These are phyloP conservation scores for Basidioascus undulatus DNA, from an alignment of 768 basidiomycete species.

Conservation along the genomic window DNA sequence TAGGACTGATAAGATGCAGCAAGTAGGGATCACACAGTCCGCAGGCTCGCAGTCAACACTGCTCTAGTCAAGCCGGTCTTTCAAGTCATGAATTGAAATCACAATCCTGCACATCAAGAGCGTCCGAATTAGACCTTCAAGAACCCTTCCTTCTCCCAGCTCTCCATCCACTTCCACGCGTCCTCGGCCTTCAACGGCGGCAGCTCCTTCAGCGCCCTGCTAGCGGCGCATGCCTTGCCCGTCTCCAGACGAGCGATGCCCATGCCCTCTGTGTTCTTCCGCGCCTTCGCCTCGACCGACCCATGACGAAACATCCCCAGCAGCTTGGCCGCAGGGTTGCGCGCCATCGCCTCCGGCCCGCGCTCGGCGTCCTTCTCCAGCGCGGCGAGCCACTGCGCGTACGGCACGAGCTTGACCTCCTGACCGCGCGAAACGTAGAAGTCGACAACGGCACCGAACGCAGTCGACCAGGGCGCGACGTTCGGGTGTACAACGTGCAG, in stretches of 20 bases:
- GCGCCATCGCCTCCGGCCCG: neutral
- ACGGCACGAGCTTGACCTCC: neutral
- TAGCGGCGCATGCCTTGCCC: neutral
- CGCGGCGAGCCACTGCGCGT: neutral
- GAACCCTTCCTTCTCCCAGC: neutral
- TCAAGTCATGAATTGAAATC: no score
- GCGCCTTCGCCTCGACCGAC: neutral
- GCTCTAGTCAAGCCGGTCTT: no score
- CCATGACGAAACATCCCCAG: neutral
- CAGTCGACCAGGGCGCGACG: neutral
- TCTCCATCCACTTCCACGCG: neutral
- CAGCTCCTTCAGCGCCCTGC: neutral
- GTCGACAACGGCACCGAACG: neutral
- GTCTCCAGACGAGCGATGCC: neutral
- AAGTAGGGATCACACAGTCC: no score
- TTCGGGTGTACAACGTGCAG: neutral
- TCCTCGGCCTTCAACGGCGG: neutral
- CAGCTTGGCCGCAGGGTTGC: neutral
- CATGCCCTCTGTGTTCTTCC: neutral
- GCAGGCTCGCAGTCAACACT: no score
- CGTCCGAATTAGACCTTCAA: no score
- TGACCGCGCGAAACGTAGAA: no score
- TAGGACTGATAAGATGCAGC: no score
- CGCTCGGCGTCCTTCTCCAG: neutral
- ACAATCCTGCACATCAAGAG: no score